Conservation (phyloP, 2,329 filamentous ascomycete species). For the Elsinoe perseae region DNA sequence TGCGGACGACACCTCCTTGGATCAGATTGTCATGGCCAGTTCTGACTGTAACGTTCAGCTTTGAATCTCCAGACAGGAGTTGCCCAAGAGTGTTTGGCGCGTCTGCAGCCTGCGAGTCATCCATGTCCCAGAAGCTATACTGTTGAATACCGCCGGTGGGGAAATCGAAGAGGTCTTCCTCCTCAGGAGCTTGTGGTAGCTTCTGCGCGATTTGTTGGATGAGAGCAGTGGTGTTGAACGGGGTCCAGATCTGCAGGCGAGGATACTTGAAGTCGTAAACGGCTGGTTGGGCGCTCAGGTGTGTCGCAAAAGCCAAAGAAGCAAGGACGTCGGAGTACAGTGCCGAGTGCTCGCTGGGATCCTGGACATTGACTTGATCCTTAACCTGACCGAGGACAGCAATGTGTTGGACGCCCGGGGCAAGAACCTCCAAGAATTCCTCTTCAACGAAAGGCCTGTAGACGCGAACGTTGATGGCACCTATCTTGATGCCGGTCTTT, state of each 20-base stretch:
- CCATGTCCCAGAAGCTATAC: conserved; percentile 90
- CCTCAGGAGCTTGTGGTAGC: conserved; percentile 29
- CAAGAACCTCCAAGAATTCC: conserved; percentile 76
- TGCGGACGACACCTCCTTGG: conserved; percentile 70
- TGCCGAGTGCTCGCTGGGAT: conserved; percentile 69
- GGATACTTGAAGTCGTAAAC: conserved; percentile 87
- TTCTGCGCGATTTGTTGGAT: conserved; percentile 41
- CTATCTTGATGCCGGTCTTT: conserved; percentile 66
- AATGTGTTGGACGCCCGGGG: conserved; percentile 65
- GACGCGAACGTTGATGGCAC: conserved; percentile 82
- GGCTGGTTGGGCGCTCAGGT: conserved; percentile 53
- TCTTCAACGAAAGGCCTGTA: conserved; percentile 96
- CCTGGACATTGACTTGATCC: conserved; percentile 63
- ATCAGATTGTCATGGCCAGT: conserved; percentile 55
- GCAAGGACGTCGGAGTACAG: conserved; percentile 90
- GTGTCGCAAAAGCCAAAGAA: conserved; percentile 68
- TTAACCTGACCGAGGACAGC: conserved; percentile 84
- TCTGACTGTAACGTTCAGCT: conserved; percentile 54
- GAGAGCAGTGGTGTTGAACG: conserved; percentile 43
- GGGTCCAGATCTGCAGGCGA: conserved; percentile 58
- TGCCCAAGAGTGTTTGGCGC: conserved; percentile 57
- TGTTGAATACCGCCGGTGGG: conserved; percentile 54
- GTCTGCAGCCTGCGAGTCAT: conserved; percentile 59
- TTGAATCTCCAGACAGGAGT: conserved; percentile 52
- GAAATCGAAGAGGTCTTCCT: conserved; percentile 33